Base-by-base conservation (phyloP, 2,329 filamentous ascomycete genomes). In the Chaetomium sp. region DNA sequence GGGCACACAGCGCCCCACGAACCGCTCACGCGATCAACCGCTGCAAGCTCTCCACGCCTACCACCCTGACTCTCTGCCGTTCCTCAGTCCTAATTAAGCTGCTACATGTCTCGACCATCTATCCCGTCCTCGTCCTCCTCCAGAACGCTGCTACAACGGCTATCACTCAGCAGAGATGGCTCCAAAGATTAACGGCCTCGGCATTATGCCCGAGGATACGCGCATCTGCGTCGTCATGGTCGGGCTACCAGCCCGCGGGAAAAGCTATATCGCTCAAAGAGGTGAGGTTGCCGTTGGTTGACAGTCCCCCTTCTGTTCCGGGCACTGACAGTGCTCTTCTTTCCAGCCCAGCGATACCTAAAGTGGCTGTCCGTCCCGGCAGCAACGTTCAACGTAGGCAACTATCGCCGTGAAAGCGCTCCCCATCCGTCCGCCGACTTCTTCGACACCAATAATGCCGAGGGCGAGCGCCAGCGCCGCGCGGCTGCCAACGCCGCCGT, bases 181-280 rank as follows among this genome's bases (percentile, higher is more conserved):
- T 70, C 78, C 77, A 68, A 79, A 73, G 75, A 81, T 82, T 82
- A 88, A 88, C 77, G 88, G 90, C 70, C 80, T 86, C 72, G 90
- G 89, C 74, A 85, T 93, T 70, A 90, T 96, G 91, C 91, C 91
- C 73, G 94, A 98, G 82, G 93, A 97, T 78, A 94, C 92, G 67
- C 92, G 91, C 78, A 96, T 99, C 81, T 98, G 94, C 78, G 93
- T 99, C 69, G 93, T 99, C 73, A 98, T 99, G 95, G 95, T 99
- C 66, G 95, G 95, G 70, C 84, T 99, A 75, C 95, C 95, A 62
- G 95, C 95, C 67, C 85, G 95, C 72, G 95, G 95, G 74, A 99
- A 99, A 85, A 97, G 92, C 81, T 87, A 97, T 78, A 98, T 99
- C 76, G 94, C 95, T 71, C 93, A 96, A 75, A 97, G 97, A 86